Evolutionary conservation across 2,329 filamentous ascomycete species (phyloP).

Genomic region (Talaromyces sp.): DNA sequence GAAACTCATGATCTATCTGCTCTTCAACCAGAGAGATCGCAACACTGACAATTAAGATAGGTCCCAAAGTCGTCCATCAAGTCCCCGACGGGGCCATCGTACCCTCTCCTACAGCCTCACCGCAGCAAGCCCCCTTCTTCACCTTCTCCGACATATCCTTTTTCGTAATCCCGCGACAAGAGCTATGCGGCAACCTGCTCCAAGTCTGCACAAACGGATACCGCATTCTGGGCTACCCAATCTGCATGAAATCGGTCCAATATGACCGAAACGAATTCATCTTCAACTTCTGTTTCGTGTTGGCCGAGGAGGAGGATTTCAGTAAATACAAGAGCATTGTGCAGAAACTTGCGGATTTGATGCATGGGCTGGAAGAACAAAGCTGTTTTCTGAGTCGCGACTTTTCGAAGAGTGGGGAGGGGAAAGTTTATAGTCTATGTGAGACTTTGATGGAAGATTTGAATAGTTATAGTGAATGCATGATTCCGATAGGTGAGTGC

Average conservation of each 20-base stretch:
- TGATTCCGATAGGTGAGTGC: conserved; percentile 83
- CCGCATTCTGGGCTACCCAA: conserved; percentile 80
- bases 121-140: conserved; percentile 60
- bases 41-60: conserved; percentile 32
- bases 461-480: conserved; percentile 96
- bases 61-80: conserved; percentile 62
- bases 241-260: conserved; percentile 76
- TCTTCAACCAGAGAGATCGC: neutral
- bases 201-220: conserved; percentile 69
- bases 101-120: conserved; percentile 43
- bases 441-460: conserved; percentile 87
- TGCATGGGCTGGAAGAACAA: conserved; percentile 89
- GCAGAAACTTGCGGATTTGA: conserved; percentile 75
- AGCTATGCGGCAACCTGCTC: conserved; percentile 89
- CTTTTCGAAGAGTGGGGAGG: conserved; percentile 43
- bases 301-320: conserved; percentile 68
- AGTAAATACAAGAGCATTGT: conserved; percentile 81
- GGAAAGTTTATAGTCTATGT: conserved; percentile 65
- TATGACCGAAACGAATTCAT: conserved; percentile 96
- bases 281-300: conserved; percentile 91
- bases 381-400: conserved; percentile 66
- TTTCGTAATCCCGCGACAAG: conserved; percentile 91
- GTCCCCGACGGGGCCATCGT: conserved; percentile 60
- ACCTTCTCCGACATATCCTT: conserved; percentile 83
- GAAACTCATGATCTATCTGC: neutral